Conservation (phyloP, 2,329 filamentous ascomycete species). For the Passalora sequoiae region DNA sequence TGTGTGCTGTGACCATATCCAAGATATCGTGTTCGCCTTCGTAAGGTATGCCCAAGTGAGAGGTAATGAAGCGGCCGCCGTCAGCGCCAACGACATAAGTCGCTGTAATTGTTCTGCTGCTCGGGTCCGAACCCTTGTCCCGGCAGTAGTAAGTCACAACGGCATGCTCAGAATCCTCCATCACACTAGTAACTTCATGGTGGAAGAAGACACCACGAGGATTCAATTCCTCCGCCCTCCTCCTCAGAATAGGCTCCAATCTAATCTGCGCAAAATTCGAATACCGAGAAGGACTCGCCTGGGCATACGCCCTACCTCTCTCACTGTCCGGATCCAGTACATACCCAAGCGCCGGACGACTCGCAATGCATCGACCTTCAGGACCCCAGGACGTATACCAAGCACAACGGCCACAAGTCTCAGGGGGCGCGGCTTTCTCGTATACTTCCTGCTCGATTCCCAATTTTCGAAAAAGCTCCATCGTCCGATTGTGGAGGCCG, state of each 20-base stretch:
- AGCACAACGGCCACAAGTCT: slow-evolving; percentile 27
- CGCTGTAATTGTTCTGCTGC: too few relatives aligned
- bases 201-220: slow-evolving; percentile 28
- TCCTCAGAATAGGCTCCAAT: slow-evolving; percentile 34
- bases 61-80: too few relatives aligned
- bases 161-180: too few relatives aligned
- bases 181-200: too few relatives aligned
- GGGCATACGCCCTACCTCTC: slow-evolving; percentile 27
- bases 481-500: slow-evolving; percentile 32
- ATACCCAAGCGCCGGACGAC: slow-evolving; percentile 30
- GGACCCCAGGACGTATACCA: slow-evolving; percentile 34
- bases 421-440: slow-evolving; percentile 25
- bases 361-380: slow-evolving; percentile 28
- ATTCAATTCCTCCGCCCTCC: slow-evolving; percentile 31
- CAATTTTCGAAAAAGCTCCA: slow-evolving; percentile 31
- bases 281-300: slow-evolving; percentile 30
- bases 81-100: too few relatives aligned
- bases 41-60: too few relatives aligned
- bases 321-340: slow-evolving; percentile 1
- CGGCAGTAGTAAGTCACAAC: too few relatives aligned
- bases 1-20: too few relatives aligned
- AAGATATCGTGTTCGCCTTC: too few relatives aligned
- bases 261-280: slow-evolving; percentile 34
- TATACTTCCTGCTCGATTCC: slow-evolving; percentile 33
- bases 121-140: too few relatives aligned